Percentiles rank a stretch among this genome's conserved stretches.
Evolutionary conservation across 1,139 yeast species (phyloP).

Genomic region (Nematodospora anomalae): DNA sequence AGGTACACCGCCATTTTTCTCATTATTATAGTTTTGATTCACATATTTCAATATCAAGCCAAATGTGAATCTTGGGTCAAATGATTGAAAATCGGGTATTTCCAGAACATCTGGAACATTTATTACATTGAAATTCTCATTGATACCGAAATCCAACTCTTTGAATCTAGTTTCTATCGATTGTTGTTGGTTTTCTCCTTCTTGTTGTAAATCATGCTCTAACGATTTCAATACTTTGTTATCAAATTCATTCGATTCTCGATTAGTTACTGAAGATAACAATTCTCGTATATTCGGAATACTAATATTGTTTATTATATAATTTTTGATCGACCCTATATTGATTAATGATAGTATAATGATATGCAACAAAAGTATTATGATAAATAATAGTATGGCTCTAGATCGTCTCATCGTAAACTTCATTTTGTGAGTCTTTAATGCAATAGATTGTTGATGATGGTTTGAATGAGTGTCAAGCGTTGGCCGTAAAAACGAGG

Average conservation of each 20-base stretch:
- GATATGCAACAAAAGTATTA: conserved; percentile 20
- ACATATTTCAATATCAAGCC: conserved; percentile 26
- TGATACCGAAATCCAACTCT: background rate
- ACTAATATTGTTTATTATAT: conserved; percentile 11
- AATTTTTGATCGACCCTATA: conserved; percentile 6
- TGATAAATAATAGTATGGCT: conserved; percentile 17
- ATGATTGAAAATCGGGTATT: conserved; percentile 18
- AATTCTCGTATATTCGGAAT: conserved; percentile 6
- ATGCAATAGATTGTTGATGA: too few species aligned
- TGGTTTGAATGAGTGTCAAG: too few species aligned
- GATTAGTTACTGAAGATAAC: conserved; percentile 1
- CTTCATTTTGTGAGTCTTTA: background rate
- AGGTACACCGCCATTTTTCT: conserved; percentile 1
- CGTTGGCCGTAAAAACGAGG: too few species aligned
- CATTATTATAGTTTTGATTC: conserved; percentile 7
- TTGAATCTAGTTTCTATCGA: conserved; percentile 1
- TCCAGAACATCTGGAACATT: conserved; percentile 8
- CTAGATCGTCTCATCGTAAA: conserved; percentile 21
- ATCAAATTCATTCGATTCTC: conserved; percentile 3
- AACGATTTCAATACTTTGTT: conserved; percentile 1
- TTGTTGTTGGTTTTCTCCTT: conserved; percentile 3
- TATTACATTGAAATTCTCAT: conserved; percentile 6
- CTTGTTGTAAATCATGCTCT: background rate
- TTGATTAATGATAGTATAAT: conserved; percentile 16
- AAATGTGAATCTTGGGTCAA: conserved; percentile 38